Conservation (phyloP, 371 early-diverging fungal genomes). For the Rhizopus sp. region DNA sequence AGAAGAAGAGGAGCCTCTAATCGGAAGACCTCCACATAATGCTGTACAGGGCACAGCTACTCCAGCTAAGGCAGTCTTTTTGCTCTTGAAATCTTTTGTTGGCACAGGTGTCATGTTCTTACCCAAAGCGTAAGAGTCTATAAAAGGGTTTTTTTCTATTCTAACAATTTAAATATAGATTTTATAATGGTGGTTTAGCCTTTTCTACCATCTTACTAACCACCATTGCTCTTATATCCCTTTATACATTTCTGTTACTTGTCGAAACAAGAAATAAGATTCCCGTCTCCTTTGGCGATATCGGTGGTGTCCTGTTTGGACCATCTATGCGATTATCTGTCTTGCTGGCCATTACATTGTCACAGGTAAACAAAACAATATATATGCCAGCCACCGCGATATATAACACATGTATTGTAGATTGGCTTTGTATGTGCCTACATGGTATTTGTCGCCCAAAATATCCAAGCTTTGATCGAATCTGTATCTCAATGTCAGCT, state of each 20-base stretch:
- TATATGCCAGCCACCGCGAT: neutral
- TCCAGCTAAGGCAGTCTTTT: slow-evolving; percentile 69
- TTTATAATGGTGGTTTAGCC: slow-evolving; percentile 66
- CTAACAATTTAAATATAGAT: slow-evolving; percentile 35
- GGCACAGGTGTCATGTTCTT: slow-evolving; percentile 84
- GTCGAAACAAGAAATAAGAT: slow-evolving; percentile 60
- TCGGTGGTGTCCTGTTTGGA: slow-evolving; percentile 80
- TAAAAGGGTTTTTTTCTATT: slow-evolving; percentile 4
- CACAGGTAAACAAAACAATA: slow-evolving; percentile 57
- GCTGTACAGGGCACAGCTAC: slow-evolving; percentile 70
- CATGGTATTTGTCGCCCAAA: slow-evolving; percentile 87
- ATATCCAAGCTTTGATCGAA: slow-evolving; percentile 69
- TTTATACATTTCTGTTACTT: slow-evolving; percentile 63
- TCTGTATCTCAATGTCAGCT: slow-evolving; percentile 52
- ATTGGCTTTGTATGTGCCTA: slow-evolving; percentile 89
- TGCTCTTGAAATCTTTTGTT: slow-evolving; percentile 77
- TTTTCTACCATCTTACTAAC: slow-evolving; percentile 59
- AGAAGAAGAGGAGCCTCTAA: slow-evolving; percentile 48
- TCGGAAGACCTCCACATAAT: slow-evolving; percentile 40
- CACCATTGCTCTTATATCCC: slow-evolving; percentile 54
- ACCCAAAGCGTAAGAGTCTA: slow-evolving; percentile 54
- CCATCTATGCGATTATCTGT: slow-evolving; percentile 67
- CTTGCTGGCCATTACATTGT: slow-evolving; percentile 71
- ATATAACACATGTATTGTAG: slow-evolving; percentile 30
- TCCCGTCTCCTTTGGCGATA: slow-evolving; percentile 68